Base-by-base conservation (phyloP, 1,284 basidiomycete genomes). In the Pseudozyma tsukubaensis region DNA sequence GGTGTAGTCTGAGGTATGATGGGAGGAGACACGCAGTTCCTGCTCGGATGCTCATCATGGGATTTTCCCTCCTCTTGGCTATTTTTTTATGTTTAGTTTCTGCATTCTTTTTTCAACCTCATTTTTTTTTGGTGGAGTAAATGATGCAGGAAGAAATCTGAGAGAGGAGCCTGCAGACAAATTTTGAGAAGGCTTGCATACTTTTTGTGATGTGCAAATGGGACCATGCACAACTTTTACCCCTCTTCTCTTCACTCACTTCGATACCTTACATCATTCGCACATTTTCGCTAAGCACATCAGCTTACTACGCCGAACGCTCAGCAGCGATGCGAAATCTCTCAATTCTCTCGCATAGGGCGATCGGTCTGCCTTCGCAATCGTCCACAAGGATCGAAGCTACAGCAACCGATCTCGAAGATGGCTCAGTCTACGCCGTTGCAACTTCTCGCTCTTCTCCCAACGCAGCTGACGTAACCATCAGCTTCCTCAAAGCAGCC, bases 361-460 rank as follows among this genome's bases (percentile, higher is more conserved):
- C 57, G n/a, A 63, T 70, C 50, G 21, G 52, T 36, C 60, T 71
- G 14, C 19, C 61, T 16, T 58, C 59, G 13, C 37, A 35, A 42
- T 12, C 59, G n/a, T 14, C 44, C 0, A 24, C 43, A 21, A 57
- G 55, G 14, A 67, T 75, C 37, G 63, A 75, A 47, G 72, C 68
- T 2, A 71, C 72, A 4, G 55, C 60, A 1, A 52, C 45, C 48
- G 61, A 67, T 32, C 60, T 70, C 24, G 72, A 75, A 29, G 64
- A 75, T 50, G 64, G 54, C 37, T 60, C 60, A 11, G 19, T 75
- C 47, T 75, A 67, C 39, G 72, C 72, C n/a, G 54, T 68, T 35
- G 63, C 68, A n/a, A 66, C 59, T 10, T 70, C 63, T 4, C 59
- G 64, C 50, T 50, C 60, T 10, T 67, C 68, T 16, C 43, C 72